Conservation (phyloP, 2,329 filamentous ascomycete genomes). For the Colletotrichum viniferum region DNA sequence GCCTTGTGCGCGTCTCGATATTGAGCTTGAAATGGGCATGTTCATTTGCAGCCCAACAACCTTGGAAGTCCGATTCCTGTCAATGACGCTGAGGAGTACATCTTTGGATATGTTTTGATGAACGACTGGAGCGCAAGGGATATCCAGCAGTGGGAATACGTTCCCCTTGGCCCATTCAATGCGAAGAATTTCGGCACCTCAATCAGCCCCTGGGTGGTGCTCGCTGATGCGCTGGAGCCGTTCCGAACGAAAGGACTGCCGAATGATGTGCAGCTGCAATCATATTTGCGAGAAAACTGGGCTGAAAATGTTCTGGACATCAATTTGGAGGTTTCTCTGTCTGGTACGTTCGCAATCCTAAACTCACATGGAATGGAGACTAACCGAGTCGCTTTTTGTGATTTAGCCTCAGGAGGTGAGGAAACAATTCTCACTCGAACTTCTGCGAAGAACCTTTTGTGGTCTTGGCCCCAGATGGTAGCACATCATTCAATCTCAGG, state of each 20-base stretch:
- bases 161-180: constrained; percentile 66
- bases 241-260: constrained; percentile 23
- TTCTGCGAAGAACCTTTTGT: constrained; percentile 61
- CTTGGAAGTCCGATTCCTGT: constrained; percentile 70
- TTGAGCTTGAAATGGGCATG: constrained; percentile 79
- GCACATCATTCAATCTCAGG: constrained; percentile 80
- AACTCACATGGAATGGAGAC: not conserved
- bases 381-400: not conserved
- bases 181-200: constrained; percentile 64
- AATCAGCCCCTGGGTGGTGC: constrained; percentile 67
- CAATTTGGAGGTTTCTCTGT: constrained; percentile 40
- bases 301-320: constrained; percentile 40
- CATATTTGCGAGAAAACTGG: constrained; percentile 59
- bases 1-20: constrained; percentile 68
- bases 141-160: constrained; percentile 66
- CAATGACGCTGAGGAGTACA: constrained; percentile 67
- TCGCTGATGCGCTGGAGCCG: constrained; percentile 57
- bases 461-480: constrained; percentile 85
- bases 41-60: constrained; percentile 71
- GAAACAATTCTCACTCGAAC: constrained; percentile 40
- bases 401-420: constrained; percentile 24
- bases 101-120: constrained; percentile 73
- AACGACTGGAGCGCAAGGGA: constrained; percentile 70
- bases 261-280: constrained; percentile 37
- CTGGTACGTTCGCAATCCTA: constrained; percentile 28